A percentile compares a stretch with the other conserved stretches of the same genome.
Conservation (phyloP, 129 eudicot genomes). For the Flaveria linearis region DNA sequence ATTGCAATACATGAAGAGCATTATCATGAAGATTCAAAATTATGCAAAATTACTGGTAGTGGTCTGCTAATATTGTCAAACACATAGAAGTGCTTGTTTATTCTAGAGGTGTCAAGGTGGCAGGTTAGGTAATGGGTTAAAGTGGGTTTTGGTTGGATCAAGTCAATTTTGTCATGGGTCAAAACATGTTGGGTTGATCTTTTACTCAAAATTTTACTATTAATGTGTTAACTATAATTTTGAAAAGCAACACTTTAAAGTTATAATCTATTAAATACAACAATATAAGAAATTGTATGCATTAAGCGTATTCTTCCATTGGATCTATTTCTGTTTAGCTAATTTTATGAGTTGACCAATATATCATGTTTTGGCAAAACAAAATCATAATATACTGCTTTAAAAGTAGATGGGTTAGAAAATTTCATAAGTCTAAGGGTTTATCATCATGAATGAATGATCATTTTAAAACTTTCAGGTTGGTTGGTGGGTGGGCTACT, state of each 20-base stretch:
- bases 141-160: not conserved
- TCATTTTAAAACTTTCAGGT: conserved; percentile 52
- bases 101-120: not conserved
- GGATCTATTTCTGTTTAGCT: not conserved
- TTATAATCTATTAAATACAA: not conserved
- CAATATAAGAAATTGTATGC: not conserved
- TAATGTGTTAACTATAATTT: not conserved
- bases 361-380: too few species aligned
- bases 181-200: not conserved
- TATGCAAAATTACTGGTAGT: conserved; percentile 84
- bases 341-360: too few species aligned
- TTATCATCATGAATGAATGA: not conserved
- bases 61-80: conserved; percentile 69
- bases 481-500: conserved; percentile 97
- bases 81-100: not conserved
- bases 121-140: not conserved
- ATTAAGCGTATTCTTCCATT: not conserved
- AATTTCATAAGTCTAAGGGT: too few species aligned
- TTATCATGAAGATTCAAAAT: conserved; percentile 85
- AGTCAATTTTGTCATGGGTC: not conserved
- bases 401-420: too few species aligned
- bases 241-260: not conserved
- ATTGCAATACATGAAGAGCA: conserved; percentile 69
- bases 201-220: not conserved
- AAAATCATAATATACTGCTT: too few species aligned